These are phyloP conservation scores for Handroanthus guayacan DNA, from an alignment of 257 asterid species.

Conservation along the genomic window DNA sequence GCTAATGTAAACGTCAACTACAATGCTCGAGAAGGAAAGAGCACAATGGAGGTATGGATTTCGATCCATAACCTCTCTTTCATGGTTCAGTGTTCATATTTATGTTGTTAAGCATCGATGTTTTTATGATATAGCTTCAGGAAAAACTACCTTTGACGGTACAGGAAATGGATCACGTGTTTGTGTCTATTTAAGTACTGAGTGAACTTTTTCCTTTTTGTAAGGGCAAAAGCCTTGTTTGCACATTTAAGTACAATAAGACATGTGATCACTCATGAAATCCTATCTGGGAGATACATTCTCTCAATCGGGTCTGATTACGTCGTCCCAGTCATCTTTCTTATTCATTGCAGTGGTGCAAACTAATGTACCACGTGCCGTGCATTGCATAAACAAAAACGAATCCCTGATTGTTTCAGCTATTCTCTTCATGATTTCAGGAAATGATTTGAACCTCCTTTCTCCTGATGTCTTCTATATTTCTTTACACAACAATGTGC, in stretches of 20 bases:
- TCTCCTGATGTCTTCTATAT: neutral
- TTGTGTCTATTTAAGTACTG: neutral
- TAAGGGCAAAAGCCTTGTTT: neutral
- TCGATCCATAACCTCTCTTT: conserved; percentile 14
- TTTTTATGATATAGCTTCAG: neutral
- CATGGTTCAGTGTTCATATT: neutral
- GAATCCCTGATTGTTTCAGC: neutral
- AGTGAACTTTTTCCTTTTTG: conserved; percentile 19
- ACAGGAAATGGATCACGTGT: conserved; percentile 6
- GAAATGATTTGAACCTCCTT: neutral
- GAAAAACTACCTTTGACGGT: neutral
- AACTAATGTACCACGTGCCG: neutral
- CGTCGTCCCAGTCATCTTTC: neutral
- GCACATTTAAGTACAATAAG: conserved; percentile 11
- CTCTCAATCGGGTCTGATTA: neutral
- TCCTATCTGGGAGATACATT: neutral
- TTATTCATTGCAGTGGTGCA: conserved; percentile 19
- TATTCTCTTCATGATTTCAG: neutral
- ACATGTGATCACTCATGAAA: conserved; percentile 1
- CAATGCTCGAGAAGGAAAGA: conserved; percentile 84
- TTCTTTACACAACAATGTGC: conserved; percentile 1
- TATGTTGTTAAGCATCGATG: conserved; percentile 4
- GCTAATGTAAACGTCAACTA: conserved; percentile 73
- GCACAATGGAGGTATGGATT: conserved; percentile 73
- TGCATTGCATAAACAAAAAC: neutral